Evolutionary conservation across 345 rosid genomes (phyloP).

Genomic region (Rhizophora apiculata): DNA sequence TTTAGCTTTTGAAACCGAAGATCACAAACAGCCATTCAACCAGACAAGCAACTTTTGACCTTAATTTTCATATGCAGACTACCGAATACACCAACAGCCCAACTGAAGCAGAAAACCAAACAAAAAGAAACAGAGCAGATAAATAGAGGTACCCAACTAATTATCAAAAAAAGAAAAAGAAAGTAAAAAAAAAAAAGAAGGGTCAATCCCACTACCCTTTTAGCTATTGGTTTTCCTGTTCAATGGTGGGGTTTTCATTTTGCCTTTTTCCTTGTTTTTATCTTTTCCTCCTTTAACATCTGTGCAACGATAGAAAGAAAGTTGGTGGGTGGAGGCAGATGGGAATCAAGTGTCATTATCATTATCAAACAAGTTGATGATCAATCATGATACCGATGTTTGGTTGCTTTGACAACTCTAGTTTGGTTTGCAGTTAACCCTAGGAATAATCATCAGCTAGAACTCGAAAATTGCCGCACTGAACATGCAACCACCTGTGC

Average conservation of each 20-base stretch:
- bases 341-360: constrained; percentile 3
- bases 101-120: background rate
- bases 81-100: background rate
- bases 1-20: background rate
- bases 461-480: constrained; percentile 60
- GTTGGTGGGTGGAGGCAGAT: background rate
- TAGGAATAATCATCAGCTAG: constrained; percentile 1
- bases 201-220: background rate
- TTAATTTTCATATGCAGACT: background rate
- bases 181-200: background rate
- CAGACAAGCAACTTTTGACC: background rate
- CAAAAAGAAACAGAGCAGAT: background rate
- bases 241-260: background rate
- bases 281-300: background rate
- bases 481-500: constrained; percentile 97
- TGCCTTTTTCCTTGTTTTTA: background rate
- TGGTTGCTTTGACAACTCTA: constrained; percentile 21
- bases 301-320: constrained; percentile 2
- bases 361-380: constrained; percentile 13
- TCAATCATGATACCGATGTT: constrained; percentile 7
- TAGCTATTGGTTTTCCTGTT: background rate
- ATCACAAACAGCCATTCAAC: background rate
- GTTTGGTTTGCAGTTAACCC: background rate
- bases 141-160: background rate
- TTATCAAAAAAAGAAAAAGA: no score